Evolutionary conservation across 2,329 filamentous ascomycete species (phyloP), one percentile per base, ranked within the genome.

Genomic region (Fusarium hainanense): DNA sequence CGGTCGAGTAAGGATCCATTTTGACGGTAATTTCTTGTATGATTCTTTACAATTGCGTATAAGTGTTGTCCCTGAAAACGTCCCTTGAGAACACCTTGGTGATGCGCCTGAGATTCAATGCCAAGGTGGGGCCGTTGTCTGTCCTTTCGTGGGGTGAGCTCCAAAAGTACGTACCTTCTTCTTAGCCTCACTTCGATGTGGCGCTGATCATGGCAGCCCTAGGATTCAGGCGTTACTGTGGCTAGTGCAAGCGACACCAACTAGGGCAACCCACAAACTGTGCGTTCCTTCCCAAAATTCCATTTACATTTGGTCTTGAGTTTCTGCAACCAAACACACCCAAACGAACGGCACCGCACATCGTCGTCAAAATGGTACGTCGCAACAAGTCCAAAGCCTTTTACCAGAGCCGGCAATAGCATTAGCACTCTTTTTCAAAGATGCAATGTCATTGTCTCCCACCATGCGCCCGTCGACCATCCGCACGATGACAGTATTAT

Each of bases 1-100:
- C 89, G 70, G 89, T 85, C 49, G 89, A 91, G 79, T 90, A 92
- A 71, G 89, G 89, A 79, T 92, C 89, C 89, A 92, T 92, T 71
- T 80, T 78, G 75, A 69, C 72, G 72, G 67, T 73, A 62, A 67
- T 64, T 69, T 41, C 34, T 41, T 52, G 56, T 52, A 60, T 47
- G 48, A 66, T 63, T 42, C 58, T 57, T 42, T 57, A 58, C 41
- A 42, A 20, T 41, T 48, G 37, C 61, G 55, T 66, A 58, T 51
- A 56, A 64, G 30, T 52, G 59, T 70, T 66, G 56, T 64, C 66
- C 58, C 55, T 59, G 62, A 54, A 66, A 67, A 57, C 28, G 64
- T 65, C 60, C 63, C 71, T 72, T 75, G 69, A 76, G 74, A 77
- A 77, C 73, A 76, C 68, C 74, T 77, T 72, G 72, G 72, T 72